Evolutionary conservation across 148 eudicot genomes (phyloP), one percentile per base, ranked within the genome.

Genomic region (Beta vulgaris): DNA sequence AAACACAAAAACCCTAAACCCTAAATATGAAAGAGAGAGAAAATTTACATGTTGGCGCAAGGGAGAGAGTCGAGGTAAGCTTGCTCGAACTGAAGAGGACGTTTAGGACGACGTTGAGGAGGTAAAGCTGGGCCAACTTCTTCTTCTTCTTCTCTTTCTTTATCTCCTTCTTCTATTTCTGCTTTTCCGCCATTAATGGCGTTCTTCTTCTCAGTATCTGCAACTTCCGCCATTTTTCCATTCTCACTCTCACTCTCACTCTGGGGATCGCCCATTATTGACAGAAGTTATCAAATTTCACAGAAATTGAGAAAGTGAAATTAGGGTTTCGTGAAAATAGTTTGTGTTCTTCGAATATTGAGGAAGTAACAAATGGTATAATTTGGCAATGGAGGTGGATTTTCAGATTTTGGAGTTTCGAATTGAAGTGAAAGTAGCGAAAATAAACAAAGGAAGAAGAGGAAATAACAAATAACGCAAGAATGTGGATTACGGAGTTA

Each of bases 41-140:
- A 58, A n/a, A 8, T 13, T 51, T 89, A 95, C 99, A 95, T 90
- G 73, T 92, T 95, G 19, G 97, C 96, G 62, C 84, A 90, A 59
- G 99, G 99, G 25, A 95, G 96, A n/a, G 92, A 73, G 49, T 92
- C 92, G 78, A 95, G 96, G 73, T 92, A 95, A 36, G 97, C 96
- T 36, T 92, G 92, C 66, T 95, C 99, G 79, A 95, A 95, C 68
- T 92, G 87, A 69, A 95, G 96, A 57, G 99, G 99, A 13, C 99
- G 93, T 75, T 95, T 95, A 15, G 80, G 88, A 2, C 96, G 92
- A 46, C 88, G 76, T 36, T 82, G 90, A n/a, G 96, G 96, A 1
- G 98, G 86, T 3, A 90, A 91, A 9, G 80, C 86, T 2, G 97
- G 99, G 1, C 99, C 99, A 25, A 95, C 87, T 19, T 37, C 70